Conservation (phyloP, 1,139 yeast species). For the Suhomyces atakaporum region DNA sequence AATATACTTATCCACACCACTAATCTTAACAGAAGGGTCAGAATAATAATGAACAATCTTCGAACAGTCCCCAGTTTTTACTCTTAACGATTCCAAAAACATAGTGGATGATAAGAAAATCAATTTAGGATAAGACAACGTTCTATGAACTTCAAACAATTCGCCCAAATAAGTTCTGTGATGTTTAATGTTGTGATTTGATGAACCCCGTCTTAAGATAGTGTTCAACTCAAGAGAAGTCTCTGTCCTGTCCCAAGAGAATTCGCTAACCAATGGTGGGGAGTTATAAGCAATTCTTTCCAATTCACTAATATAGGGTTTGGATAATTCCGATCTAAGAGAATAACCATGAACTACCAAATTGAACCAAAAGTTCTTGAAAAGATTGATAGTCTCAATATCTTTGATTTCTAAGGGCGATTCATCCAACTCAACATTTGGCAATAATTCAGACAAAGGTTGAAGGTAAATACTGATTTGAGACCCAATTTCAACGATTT, state of each 20-base stretch:
- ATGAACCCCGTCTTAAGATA: slow-evolving; percentile 85
- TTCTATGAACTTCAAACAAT: slow-evolving; percentile 51
- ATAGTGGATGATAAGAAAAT: slow-evolving; percentile 88
- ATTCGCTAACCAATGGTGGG: slow-evolving; percentile 91
- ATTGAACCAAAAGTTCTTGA: slow-evolving; percentile 93
- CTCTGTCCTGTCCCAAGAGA: slow-evolving; percentile 83
- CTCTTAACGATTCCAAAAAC: slow-evolving; percentile 76
- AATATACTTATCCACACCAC: slow-evolving; percentile 73
- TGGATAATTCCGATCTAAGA: slow-evolving; percentile 56
- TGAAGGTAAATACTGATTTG: slow-evolving; percentile 68
- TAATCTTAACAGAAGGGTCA: slow-evolving; percentile 76
- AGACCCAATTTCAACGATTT: slow-evolving; percentile 73
- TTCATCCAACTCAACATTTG: slow-evolving; percentile 49
- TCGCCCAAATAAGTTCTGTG: slow-evolving; percentile 64
- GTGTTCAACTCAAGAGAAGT: slow-evolving; percentile 91
- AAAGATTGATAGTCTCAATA: slow-evolving; percentile 53
- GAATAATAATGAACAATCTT: slow-evolving; percentile 74
- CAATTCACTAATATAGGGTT: slow-evolving; percentile 49
- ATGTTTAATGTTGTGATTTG: slow-evolving; percentile 76
- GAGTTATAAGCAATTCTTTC: slow-evolving; percentile 79
- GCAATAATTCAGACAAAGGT: slow-evolving; percentile 77
- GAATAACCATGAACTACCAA: slow-evolving; percentile 90
- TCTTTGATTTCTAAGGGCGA: slow-evolving; percentile 42
- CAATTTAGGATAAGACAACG: slow-evolving; percentile 73
- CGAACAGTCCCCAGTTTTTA: slow-evolving; percentile 79